phyloP scores from a whole-genome alignment of 2,329 filamentous ascomycete species.

The Colletotrichum sansevieriae region DNA sequence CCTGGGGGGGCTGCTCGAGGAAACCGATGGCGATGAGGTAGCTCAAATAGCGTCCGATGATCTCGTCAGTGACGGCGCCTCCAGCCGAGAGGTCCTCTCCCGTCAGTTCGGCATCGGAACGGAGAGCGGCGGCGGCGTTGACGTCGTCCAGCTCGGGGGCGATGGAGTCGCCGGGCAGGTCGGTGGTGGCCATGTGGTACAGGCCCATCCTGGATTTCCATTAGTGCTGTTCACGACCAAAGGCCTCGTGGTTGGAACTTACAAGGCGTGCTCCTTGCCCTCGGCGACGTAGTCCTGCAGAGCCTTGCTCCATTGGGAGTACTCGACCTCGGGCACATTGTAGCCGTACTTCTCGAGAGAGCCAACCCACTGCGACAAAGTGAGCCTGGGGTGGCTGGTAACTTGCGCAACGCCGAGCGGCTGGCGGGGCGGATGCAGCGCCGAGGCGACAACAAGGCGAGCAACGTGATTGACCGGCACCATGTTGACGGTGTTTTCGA shows the following conservation, averaged over 20 bases:
- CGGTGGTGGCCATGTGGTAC: slow-evolving; percentile 78
- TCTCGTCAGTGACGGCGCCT: slow-evolving; percentile 67
- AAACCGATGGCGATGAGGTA: slow-evolving; percentile 54
- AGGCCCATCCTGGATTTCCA: slow-evolving; percentile 65
- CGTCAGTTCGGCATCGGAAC: slow-evolving; percentile 64
- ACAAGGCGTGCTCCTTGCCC: slow-evolving; percentile 58
- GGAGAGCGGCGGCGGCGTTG: slow-evolving; percentile 71
- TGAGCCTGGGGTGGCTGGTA: slow-evolving; percentile 82
- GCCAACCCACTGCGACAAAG: slow-evolving; percentile 82
- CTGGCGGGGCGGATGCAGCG: slow-evolving; percentile 69
- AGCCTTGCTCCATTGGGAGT: slow-evolving; percentile 75
- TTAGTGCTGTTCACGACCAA: slow-evolving; percentile 13
- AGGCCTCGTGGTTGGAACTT: not conserved
- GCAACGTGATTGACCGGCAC: slow-evolving; percentile 89
- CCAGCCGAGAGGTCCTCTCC: slow-evolving; percentile 65
- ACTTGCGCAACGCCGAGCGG: slow-evolving; percentile 76
- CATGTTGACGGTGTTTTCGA: slow-evolving; percentile 89
- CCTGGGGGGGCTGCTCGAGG: slow-evolving; percentile 34
- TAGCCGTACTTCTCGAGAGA: slow-evolving; percentile 81
- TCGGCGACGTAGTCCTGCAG: slow-evolving; percentile 78
- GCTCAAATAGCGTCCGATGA: slow-evolving; percentile 69
- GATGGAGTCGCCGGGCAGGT: slow-evolving; percentile 76
- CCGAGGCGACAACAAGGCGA: slow-evolving; percentile 81
- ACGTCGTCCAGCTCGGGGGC: slow-evolving; percentile 81
- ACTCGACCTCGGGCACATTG: slow-evolving; percentile 73